Evolutionary conservation across 2,329 filamentous ascomycete species (phyloP).

Genomic region (Phialophora chinensis): DNA sequence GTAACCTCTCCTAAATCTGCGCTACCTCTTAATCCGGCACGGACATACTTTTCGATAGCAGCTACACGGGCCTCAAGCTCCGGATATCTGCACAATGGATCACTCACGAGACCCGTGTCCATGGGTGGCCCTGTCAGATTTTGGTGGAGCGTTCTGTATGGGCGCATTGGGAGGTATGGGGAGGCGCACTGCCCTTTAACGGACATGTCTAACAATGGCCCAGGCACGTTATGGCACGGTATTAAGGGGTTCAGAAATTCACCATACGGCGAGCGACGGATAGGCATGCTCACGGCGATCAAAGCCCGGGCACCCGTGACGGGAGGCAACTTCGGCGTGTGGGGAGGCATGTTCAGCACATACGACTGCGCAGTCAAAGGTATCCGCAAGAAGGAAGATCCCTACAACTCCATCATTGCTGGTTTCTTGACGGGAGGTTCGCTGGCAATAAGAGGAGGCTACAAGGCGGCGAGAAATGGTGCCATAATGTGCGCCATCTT

Average conservation of each 20-base stretch:
- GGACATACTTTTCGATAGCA: not conserved
- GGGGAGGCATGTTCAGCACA: slow-evolving; percentile 94
- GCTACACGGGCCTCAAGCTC: not conserved
- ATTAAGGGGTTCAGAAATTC: slow-evolving; percentile 93
- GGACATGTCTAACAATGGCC: slow-evolving; percentile 63
- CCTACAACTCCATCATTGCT: slow-evolving; percentile 96
- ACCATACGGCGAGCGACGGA: slow-evolving; percentile 89
- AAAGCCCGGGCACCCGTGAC: slow-evolving; percentile 96
- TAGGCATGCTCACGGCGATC: slow-evolving; percentile 94
- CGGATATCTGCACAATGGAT: slow-evolving; percentile 68
- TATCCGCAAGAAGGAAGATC: slow-evolving; percentile 92
- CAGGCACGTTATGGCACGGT: slow-evolving; percentile 91
- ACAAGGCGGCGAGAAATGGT: slow-evolving; percentile 89
- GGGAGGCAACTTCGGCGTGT: slow-evolving; percentile 96
- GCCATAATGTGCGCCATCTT: slow-evolving; percentile 96
- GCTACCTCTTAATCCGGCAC: not conserved
- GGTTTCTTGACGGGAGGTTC: slow-evolving; percentile 96
- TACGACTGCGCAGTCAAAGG: slow-evolving; percentile 98
- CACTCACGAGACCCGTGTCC: slow-evolving; percentile 96
- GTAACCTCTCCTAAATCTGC: not conserved
- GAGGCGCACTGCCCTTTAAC: not conserved
- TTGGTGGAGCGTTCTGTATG: slow-evolving; percentile 96
- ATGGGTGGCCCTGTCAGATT: slow-evolving; percentile 95
- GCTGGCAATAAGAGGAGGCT: slow-evolving; percentile 87
- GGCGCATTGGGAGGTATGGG: slow-evolving; percentile 57